Evolutionary conservation across 75 land plant genomes (phyloP).

Genomic region (Cupressus sempervirens): DNA sequence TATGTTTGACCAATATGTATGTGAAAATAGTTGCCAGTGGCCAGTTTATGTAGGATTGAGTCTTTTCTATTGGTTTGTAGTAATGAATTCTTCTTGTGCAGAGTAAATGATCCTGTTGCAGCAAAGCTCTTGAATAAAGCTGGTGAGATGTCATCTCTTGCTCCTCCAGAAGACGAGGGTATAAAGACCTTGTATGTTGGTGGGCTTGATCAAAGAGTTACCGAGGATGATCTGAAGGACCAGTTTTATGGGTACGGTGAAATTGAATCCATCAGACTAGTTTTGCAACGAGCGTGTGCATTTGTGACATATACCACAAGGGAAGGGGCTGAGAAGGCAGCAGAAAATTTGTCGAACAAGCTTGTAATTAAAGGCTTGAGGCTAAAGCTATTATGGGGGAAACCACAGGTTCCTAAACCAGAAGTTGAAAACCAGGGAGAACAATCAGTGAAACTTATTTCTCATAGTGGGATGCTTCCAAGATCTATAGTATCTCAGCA

Average conservation of each 20-base stretch:
- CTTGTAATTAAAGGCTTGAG: slow-evolving; percentile 91
- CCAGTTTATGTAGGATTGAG: neutral
- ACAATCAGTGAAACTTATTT: slow-evolving; percentile 36
- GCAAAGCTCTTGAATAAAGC: slow-evolving; percentile 85
- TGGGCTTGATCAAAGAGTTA: slow-evolving; percentile 74
- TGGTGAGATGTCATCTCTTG: slow-evolving; percentile 91
- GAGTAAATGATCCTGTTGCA: slow-evolving; percentile 97
- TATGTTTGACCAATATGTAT: slow-evolving; percentile 1
- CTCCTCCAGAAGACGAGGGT: slow-evolving; percentile 88
- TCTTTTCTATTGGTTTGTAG: neutral
- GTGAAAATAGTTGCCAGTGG: slow-evolving; percentile 1
- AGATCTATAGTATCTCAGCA: slow-evolving; percentile 89
- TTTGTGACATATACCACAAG: slow-evolving; percentile 98
- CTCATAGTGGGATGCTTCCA: slow-evolving; percentile 85
- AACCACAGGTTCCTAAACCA: slow-evolving; percentile 74
- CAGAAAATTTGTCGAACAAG: slow-evolving; percentile 91
- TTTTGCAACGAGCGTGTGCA: slow-evolving; percentile 81
- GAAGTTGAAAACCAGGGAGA: slow-evolving; percentile 63
- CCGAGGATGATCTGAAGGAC: slow-evolving; percentile 87
- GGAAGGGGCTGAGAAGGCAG: slow-evolving; percentile 96
- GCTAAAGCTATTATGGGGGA: slow-evolving; percentile 94
- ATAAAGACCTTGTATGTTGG: slow-evolving; percentile 91
- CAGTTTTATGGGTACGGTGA: slow-evolving; percentile 94
- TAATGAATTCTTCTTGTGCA: slow-evolving; percentile 28
- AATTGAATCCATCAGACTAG: slow-evolving; percentile 81